These are phyloP conservation scores for Mallotus nudiflorus DNA, from an alignment of 345 rosid species.

Conservation along the genomic window DNA sequence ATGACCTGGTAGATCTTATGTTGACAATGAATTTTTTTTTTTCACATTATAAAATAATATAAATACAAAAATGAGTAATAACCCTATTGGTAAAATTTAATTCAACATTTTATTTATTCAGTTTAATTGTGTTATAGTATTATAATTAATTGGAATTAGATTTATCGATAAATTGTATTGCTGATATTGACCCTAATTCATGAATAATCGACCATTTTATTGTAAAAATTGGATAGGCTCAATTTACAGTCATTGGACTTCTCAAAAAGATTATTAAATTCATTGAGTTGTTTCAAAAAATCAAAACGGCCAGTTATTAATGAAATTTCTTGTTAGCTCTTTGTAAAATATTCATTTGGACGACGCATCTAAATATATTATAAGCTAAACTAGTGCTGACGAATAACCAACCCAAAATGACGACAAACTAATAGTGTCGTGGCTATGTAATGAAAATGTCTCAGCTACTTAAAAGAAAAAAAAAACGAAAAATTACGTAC, in stretches of 20 bases:
- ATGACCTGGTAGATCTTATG: too few species aligned
- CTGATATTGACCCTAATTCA: conserved; percentile 5
- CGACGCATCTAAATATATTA: background rate
- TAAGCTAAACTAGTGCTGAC: background rate
- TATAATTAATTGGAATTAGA: conserved; percentile 4
- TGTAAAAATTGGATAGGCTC: conserved; percentile 19
- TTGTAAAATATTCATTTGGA: background rate
- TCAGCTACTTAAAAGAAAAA: too few species aligned
- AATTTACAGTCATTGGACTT: conserved; percentile 6
- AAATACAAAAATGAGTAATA: conserved; percentile 10
- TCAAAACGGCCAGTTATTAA: background rate
- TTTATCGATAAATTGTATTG: conserved; percentile 5
- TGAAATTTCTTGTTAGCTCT: background rate
- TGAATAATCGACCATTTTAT: conserved; percentile 20
- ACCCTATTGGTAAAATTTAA: background rate
- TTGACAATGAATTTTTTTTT: too few species aligned
- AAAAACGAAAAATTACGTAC: too few species aligned
- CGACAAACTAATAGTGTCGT: too few species aligned
- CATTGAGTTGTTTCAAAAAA: conserved; percentile 2
- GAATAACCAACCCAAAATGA: too few species aligned
- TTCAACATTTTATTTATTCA: background rate
- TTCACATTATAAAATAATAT: too few species aligned
- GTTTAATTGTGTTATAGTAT: conserved; percentile 7
- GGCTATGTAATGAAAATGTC: too few species aligned
- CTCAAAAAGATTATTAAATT: conserved; percentile 13